Evolutionary conservation across 768 basidiomycete genomes (phyloP).

Genomic region (Tylopilus plumbeoviolaceoides): DNA sequence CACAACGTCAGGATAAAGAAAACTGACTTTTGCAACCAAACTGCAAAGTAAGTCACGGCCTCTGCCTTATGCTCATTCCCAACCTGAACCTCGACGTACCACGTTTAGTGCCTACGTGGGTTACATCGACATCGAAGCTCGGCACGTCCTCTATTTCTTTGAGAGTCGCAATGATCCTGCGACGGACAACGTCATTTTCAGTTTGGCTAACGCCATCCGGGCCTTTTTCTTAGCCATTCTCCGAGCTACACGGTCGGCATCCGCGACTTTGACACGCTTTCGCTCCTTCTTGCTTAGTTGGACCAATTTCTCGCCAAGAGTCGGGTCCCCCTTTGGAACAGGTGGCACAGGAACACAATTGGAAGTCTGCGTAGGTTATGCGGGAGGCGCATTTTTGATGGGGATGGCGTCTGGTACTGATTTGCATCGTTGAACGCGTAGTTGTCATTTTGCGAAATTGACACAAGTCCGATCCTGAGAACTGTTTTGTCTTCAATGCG

Average conservation of each 20-base stretch:
- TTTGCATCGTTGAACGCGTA: too few relatives aligned
- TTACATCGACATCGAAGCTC: slow-evolving; percentile 62
- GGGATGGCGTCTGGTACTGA: too few relatives aligned
- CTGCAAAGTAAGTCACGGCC: slow-evolving; percentile 30
- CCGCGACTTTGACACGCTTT: slow-evolving; percentile 73
- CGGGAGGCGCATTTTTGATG: slow-evolving; percentile 6
- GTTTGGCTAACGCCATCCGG: slow-evolving; percentile 46
- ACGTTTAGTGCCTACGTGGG: slow-evolving; percentile 52
- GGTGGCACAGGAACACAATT: slow-evolving; percentile 8
- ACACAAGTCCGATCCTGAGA: slow-evolving; percentile 84
- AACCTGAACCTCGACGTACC: not conserved
- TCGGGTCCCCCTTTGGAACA: slow-evolving; percentile 74
- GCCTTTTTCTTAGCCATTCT: slow-evolving; percentile 90
- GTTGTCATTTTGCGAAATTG: slow-evolving; percentile 98
- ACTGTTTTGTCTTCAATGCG: not conserved
- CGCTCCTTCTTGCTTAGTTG: slow-evolving; percentile 81
- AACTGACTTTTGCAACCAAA: slow-evolving; percentile 36
- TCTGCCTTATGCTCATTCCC: not conserved
- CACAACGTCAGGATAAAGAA: slow-evolving; percentile 41
- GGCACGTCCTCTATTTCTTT: slow-evolving; percentile 71
- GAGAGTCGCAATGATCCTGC: slow-evolving; percentile 59
- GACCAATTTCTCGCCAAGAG: slow-evolving; percentile 72
- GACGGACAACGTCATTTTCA: slow-evolving; percentile 57
- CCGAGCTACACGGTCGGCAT: slow-evolving; percentile 78
- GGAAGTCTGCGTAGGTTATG: slow-evolving; percentile 6